Conservation (phyloP, 495 filamentous ascomycete genomes). For the Terfezia boudieri region DNA sequence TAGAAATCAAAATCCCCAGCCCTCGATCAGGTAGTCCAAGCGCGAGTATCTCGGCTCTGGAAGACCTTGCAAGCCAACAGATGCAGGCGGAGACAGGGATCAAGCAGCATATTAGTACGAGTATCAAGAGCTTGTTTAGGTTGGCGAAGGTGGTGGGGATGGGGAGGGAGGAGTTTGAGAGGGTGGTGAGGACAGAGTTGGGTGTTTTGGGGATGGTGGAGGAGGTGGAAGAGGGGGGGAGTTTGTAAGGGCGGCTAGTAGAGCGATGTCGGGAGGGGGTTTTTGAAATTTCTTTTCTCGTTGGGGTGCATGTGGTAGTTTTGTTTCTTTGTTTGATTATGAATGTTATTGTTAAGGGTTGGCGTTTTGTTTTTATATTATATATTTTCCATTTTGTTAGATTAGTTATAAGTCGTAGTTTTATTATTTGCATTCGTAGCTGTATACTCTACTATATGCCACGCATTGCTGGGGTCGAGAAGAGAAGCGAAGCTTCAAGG, state of each 20-base stretch:
- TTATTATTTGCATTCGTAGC: too few relatives aligned
- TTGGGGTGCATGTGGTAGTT: neutral
- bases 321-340: neutral
- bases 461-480: too few relatives aligned
- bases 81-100: conserved; percentile 55
- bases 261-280: neutral
- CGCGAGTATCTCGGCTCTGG: conserved; percentile 39
- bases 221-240: conserved; percentile 26
- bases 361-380: too few relatives aligned
- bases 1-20: conserved; percentile 25
- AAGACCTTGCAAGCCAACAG: conserved; percentile 38
- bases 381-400: too few relatives aligned
- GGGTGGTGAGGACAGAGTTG: conserved; percentile 56
- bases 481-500: too few relatives aligned
- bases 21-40: conserved; percentile 31
- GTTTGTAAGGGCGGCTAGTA: neutral
- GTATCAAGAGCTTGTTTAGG: conserved; percentile 70
- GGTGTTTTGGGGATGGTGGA: conserved; percentile 57
- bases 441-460: too few relatives aligned
- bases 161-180: conserved; percentile 61
- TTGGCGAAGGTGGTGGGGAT: conserved; percentile 63
- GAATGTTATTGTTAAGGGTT: conserved; percentile 30
- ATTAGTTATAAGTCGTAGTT: too few relatives aligned
- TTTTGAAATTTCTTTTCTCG: neutral
- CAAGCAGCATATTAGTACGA: conserved; percentile 71